These are phyloP conservation scores for Pseudohalonectria lignicola DNA, from an alignment of 2,329 filamentous ascomycete genomes.

Conservation along the genomic window DNA sequence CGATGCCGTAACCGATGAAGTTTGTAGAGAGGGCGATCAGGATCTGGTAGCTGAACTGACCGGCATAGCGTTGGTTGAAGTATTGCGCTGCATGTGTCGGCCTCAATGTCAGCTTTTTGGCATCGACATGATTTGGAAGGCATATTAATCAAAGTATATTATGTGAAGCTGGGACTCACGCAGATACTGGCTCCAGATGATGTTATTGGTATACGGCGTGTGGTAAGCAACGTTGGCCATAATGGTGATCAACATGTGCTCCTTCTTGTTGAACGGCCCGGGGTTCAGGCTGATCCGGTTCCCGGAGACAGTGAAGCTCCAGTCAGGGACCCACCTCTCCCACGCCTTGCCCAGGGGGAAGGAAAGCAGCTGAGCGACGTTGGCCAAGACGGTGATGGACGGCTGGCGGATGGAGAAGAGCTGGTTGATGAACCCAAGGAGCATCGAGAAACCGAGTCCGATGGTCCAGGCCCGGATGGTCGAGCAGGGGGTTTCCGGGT, in stretches of 20 bases:
- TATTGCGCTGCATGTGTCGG: slow-evolving; percentile 20
- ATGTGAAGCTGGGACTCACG: no score
- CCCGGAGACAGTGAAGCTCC: slow-evolving; percentile 34
- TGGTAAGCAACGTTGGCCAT: slow-evolving; percentile 48
- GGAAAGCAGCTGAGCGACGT: slow-evolving; percentile 45
- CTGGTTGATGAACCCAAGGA: slow-evolving; percentile 42
- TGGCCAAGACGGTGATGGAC: slow-evolving; percentile 39
- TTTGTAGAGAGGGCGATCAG: slow-evolving; percentile 37
- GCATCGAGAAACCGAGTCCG: slow-evolving; percentile 36
- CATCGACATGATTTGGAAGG: no score
- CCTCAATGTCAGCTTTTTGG: no score
- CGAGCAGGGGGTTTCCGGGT: slow-evolving; percentile 34
- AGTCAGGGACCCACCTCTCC: slow-evolving; percentile 39
- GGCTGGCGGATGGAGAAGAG: slow-evolving; percentile 48
- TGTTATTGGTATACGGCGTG: slow-evolving; percentile 35
- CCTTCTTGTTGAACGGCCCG: slow-evolving; percentile 46
- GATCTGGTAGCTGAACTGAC: slow-evolving; percentile 36
- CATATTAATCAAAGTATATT: no score
- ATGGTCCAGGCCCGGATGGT: slow-evolving; percentile 45
- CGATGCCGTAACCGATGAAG: slow-evolving; percentile 44
- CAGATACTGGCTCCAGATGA: slow-evolving; percentile 34
- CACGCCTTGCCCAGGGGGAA: slow-evolving; percentile 41
- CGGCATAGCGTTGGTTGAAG: slow-evolving; percentile 38
- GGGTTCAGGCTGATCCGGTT: slow-evolving; percentile 40
- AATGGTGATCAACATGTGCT: slow-evolving; percentile 47